Evolutionary conservation across 2,329 filamentous ascomycete genomes (phyloP).

Genomic region (Sporothrix mexicana): DNA sequence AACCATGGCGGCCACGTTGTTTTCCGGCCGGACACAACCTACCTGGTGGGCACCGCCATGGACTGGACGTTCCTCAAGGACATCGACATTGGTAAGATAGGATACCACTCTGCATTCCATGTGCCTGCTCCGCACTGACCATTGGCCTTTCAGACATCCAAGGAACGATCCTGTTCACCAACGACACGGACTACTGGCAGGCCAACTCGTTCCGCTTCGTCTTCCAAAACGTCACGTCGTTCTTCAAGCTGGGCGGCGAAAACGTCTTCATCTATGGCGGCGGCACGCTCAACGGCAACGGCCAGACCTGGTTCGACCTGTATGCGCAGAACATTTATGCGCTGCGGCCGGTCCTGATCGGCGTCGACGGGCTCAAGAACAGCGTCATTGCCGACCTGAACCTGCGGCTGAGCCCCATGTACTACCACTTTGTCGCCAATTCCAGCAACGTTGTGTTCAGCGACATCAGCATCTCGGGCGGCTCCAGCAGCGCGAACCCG

Average conservation of each 20-base stretch:
- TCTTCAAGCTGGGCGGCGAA: conserved; percentile 69
- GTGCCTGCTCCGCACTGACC: too few relatives aligned
- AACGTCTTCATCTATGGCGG: conserved; percentile 71
- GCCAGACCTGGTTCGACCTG: conserved; percentile 68
- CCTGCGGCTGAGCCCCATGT: conserved; percentile 61
- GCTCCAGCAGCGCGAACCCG: conserved; percentile 54
- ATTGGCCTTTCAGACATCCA: too few relatives aligned
- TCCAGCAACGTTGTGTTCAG: conserved; percentile 65
- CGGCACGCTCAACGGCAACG: conserved; percentile 62
- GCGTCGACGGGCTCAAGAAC: conserved; percentile 62
- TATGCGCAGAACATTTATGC: conserved; percentile 63
- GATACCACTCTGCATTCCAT: neutral
- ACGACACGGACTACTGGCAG: conserved; percentile 72
- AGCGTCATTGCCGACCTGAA: conserved; percentile 63
- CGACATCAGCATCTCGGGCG: conserved; percentile 64
- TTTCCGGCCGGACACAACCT: conserved; percentile 55
- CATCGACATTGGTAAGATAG: conserved; percentile 53
- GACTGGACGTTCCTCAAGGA: conserved; percentile 61
- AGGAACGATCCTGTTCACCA: conserved; percentile 62
- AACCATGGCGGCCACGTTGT: conserved; percentile 67
- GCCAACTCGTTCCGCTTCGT: conserved; percentile 64
- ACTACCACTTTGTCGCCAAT: conserved; percentile 68
- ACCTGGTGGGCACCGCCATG: conserved; percentile 61
- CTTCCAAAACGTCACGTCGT: conserved; percentile 70
- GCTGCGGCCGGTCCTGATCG: conserved; percentile 65